Percentiles rank a stretch among this genome's conserved stretches.
These are phyloP conservation scores for Tylopilus orsonianus DNA, from an alignment of 1,284 basidiomycete species.

Conservation along the genomic window DNA sequence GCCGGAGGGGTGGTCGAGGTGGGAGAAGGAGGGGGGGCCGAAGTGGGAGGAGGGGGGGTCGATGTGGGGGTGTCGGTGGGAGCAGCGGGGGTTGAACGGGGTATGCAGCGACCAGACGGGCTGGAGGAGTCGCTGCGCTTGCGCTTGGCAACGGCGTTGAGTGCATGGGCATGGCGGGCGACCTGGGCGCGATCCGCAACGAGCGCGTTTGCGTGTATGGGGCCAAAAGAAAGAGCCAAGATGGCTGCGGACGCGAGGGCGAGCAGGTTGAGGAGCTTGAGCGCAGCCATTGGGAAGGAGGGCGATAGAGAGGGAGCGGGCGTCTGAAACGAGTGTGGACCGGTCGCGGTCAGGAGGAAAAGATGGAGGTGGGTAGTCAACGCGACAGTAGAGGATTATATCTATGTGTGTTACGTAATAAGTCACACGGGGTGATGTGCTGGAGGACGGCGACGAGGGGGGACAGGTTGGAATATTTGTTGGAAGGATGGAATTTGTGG, in stretches of 20 bases:
- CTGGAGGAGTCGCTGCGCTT: constrained; percentile 41
- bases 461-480: not conserved
- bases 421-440: constrained; percentile 12
- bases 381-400: not conserved
- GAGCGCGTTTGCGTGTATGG: constrained; percentile 51
- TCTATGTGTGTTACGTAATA: constrained; percentile 17
- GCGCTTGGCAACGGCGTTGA: constrained; percentile 48
- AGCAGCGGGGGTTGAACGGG: constrained; percentile 38
- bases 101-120: constrained; percentile 51
- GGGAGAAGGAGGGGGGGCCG: constrained; percentile 13
- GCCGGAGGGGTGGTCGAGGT: constrained; percentile 13
- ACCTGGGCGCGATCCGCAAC: constrained; percentile 42
- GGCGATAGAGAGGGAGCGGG: constrained; percentile 10
- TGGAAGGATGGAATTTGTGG: not conserved
- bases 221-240: constrained; percentile 49
- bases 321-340: constrained; percentile 22
- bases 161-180: constrained; percentile 39
- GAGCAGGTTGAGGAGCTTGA: constrained; percentile 56
- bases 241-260: constrained; percentile 58
- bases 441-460: constrained; percentile 1
- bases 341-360: constrained; percentile 2
- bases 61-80: not conserved
- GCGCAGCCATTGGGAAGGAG: constrained; percentile 44
- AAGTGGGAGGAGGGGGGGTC: not conserved
- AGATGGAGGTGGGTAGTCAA: not conserved